Percentiles rank a stretch among this genome's conserved stretches.
Conservation (phyloP, 805 yeast species). For the Candida coquimbonensis region DNA sequence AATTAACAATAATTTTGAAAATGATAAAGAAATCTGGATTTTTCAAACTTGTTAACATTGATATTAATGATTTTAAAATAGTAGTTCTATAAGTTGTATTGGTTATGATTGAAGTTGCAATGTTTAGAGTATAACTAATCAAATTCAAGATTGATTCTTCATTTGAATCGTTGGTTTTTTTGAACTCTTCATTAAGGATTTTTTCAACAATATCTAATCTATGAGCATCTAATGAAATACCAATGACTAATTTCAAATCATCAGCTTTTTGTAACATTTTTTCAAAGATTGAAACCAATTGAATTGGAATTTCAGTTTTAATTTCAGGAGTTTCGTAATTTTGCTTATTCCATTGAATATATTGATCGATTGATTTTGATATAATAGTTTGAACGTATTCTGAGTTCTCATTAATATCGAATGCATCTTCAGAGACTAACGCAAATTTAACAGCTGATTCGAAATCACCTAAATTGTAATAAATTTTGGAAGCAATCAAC, state of each 20-base stretch:
- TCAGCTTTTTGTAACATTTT: slow-evolving; percentile 81
- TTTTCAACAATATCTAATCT: slow-evolving; percentile 72
- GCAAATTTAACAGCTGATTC: slow-evolving; percentile 87
- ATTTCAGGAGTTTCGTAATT: slow-evolving; percentile 29
- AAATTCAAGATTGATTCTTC: slow-evolving; percentile 50
- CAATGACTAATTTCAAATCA: slow-evolving; percentile 77
- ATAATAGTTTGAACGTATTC: slow-evolving; percentile 92
- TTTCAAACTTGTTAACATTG: slow-evolving; percentile 47
- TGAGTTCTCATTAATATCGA: slow-evolving; percentile 66
- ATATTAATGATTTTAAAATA: slow-evolving; percentile 57
- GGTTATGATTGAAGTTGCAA: slow-evolving; percentile 60
- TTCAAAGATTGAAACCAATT: slow-evolving; percentile 67
- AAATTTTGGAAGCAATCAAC: slow-evolving; percentile 81
- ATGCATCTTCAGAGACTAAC: slow-evolving; percentile 72
- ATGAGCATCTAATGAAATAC: slow-evolving; percentile 83
- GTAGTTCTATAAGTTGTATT: slow-evolving; percentile 59
- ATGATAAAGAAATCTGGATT: slow-evolving; percentile 77
- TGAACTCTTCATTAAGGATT: slow-evolving; percentile 38
- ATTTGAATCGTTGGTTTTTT: slow-evolving; percentile 23
- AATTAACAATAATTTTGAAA: slow-evolving; percentile 80
- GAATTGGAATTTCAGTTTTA: slow-evolving; percentile 41
- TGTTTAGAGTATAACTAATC: slow-evolving; percentile 68
- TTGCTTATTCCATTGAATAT: slow-evolving; percentile 57
- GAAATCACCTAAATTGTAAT: slow-evolving; percentile 89
- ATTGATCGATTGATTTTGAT: slow-evolving; percentile 83